A percentile compares a stretch with the other conserved stretches of the same genome.
These are phyloP conservation scores for Mucor lusitanicus DNA, from an alignment of 371 early-diverging fungal species.

Conservation along the genomic window DNA sequence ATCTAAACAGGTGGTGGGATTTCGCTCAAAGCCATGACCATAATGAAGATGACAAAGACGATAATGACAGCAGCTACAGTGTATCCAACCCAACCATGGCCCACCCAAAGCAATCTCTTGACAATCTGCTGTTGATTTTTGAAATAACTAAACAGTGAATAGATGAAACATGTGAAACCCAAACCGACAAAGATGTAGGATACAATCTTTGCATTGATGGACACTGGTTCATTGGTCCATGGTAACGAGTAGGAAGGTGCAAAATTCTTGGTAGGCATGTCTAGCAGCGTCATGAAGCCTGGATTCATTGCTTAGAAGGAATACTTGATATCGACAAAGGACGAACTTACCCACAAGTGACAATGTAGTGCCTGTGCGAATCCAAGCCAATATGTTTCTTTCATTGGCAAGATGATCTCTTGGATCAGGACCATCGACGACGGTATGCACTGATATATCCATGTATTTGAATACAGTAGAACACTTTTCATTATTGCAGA, in stretches of 20 bases:
- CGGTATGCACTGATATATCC: conserved; percentile 36
- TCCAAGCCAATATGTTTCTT: conserved; percentile 36
- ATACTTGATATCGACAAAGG: neutral
- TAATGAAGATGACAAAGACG: conserved; percentile 41
- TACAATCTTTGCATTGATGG: conserved; percentile 24
- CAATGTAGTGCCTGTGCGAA: conserved; percentile 42
- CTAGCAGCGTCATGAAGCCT: conserved; percentile 47
- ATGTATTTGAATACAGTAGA: conserved; percentile 35
- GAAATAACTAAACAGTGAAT: conserved; percentile 36
- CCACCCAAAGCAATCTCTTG: conserved; percentile 32
- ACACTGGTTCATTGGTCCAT: conserved; percentile 31
- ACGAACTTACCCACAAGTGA: conserved; percentile 34
- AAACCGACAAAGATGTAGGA: conserved; percentile 40
- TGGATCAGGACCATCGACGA: conserved; percentile 47
- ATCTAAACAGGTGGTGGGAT: neutral
- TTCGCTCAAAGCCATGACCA: conserved; percentile 39
- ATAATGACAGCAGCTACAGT: conserved; percentile 34
- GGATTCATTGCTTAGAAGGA: neutral
- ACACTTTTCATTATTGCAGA: conserved; percentile 40
- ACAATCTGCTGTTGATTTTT: conserved; percentile 40
- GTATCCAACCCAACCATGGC: conserved; percentile 47
- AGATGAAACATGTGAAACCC: conserved; percentile 34
- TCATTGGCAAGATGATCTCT: conserved; percentile 50
- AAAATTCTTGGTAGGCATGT: conserved; percentile 36
- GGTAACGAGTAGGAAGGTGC: conserved; percentile 43